Conservation (phyloP, 805 yeast species). For the Saccharomycopsis schoenii region DNA sequence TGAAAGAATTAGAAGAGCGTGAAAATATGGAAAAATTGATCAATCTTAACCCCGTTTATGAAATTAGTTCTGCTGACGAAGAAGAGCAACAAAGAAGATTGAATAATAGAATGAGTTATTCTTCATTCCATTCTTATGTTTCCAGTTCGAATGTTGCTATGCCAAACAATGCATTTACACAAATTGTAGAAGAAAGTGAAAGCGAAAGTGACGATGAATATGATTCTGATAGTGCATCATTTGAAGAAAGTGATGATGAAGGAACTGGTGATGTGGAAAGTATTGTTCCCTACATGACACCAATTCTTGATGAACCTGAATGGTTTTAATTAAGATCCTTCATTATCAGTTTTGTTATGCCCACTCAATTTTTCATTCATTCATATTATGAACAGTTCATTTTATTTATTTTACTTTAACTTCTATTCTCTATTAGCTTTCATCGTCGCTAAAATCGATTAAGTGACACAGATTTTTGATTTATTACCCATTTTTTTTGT, state of each 20-base stretch:
- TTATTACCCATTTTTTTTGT: background rate
- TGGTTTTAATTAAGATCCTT: slow-evolving; percentile 3
- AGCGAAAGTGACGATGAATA: slow-evolving; percentile 5
- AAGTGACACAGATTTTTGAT: background rate
- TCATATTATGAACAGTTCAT: background rate
- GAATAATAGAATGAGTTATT: slow-evolving; percentile 18
- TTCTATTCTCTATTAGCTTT: background rate
- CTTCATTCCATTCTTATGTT: slow-evolving; percentile 15
- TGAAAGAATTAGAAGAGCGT: background rate
- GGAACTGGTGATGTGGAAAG: background rate
- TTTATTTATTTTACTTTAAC: background rate
- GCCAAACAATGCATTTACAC: background rate
- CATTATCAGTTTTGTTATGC: background rate
- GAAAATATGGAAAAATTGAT: slow-evolving; percentile 9
- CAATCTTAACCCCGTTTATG: slow-evolving; percentile 15
- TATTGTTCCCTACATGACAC: slow-evolving; percentile 8
- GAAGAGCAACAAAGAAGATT: slow-evolving; percentile 9
- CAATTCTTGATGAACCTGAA: slow-evolving; percentile 1
- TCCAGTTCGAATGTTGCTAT: slow-evolving; percentile 3
- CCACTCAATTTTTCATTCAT: background rate
- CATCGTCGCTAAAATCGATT: background rate
- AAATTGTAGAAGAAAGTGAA: slow-evolving; percentile 2
- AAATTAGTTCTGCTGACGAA: background rate
- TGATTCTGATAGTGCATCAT: background rate
- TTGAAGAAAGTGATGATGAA: slow-evolving; percentile 2